Base-by-base conservation (phyloP, 495 filamentous ascomycete species). In the Podospora comata region DNA sequence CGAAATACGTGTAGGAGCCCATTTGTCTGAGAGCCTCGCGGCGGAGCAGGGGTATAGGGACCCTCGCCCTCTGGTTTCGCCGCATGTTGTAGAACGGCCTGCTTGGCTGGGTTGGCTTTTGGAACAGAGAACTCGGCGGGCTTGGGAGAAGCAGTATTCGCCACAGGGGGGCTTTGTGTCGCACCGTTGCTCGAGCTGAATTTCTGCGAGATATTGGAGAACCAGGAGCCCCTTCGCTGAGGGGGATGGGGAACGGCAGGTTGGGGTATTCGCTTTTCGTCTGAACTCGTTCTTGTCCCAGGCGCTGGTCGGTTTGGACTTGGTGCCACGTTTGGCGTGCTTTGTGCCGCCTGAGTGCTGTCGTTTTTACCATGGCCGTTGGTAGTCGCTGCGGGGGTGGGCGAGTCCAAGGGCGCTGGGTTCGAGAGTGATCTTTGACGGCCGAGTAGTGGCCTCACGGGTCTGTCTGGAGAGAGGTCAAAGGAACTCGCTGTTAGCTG, bases 171-270 rank as follows among this genome's bases (percentile, higher is more conserved):
- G 62, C 77, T 79, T 60, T 76, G 64, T 80, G 79, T 48, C 82
- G 80, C 32, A 77, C 83, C 61, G 72, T 83, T 61, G 72, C 74
- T 27, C 9, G 87, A 90, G 13, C 92, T 93, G 79, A 99, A 97
- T 74, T 95, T 97, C 67, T 92, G 96, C 70, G 92, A 96, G 64
- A 97, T 84, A 69, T 86, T 96, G 34, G 91, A 92, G 67, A 99
- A 91, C 94, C 94, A 99, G 23, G 93, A 96, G 55, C 87, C 90
- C 67, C 90, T 83, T 65, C 93, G 83, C 64, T 84, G 80, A 0
- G 80, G 75, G 2, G 82, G 70, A 5, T 69, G 23, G 26, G 67
- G 48, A 2, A 34, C 26, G 23, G 34, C 53, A 66, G 32, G 44
- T 73, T 2, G 69, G 28, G 0, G 60, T 26, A 11, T 66, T 32